These are phyloP conservation scores for Chenopodium berlandieri DNA, from an alignment of 148 eudicot genomes.

Conservation along the genomic window DNA sequence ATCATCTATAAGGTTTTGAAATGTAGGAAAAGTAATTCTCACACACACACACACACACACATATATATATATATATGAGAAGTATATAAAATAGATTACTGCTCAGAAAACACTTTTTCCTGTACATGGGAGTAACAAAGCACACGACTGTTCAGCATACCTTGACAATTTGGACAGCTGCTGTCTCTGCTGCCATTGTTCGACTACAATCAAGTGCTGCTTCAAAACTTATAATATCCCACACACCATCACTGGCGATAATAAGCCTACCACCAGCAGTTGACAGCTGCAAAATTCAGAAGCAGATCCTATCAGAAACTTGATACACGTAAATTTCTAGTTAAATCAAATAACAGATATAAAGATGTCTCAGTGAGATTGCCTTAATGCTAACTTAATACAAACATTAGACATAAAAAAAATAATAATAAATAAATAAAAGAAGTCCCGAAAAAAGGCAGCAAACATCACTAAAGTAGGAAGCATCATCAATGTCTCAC, in stretches of 20 bases:
- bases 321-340: background rate
- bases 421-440: background rate
- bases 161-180: constrained; percentile 87
- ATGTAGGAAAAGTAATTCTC: background rate
- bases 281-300: constrained; percentile 60
- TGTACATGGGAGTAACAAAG: background rate
- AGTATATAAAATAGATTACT: background rate
- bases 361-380: background rate
- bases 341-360: background rate
- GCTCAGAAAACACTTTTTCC: background rate
- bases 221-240: constrained; percentile 95
- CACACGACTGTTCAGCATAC: constrained; percentile 37
- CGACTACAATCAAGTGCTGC: constrained; percentile 78
- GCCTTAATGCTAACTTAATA: background rate
- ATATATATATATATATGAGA: too few species aligned
- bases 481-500: background rate
- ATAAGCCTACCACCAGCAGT: constrained; percentile 85
- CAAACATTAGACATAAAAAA: too few species aligned
- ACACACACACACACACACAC: too few species aligned
- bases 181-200: constrained; percentile 79
- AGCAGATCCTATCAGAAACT: background rate
- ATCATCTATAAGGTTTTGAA: background rate
- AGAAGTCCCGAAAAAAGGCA: background rate
- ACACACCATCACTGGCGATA: constrained; percentile 91
- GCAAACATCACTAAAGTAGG: background rate